A percentile compares a stretch with the other conserved stretches of the same genome.
phyloP scores from a whole-genome alignment of 2,329 filamentous ascomycete genomes.

The Cryoendolithus antarcticus region DNA sequence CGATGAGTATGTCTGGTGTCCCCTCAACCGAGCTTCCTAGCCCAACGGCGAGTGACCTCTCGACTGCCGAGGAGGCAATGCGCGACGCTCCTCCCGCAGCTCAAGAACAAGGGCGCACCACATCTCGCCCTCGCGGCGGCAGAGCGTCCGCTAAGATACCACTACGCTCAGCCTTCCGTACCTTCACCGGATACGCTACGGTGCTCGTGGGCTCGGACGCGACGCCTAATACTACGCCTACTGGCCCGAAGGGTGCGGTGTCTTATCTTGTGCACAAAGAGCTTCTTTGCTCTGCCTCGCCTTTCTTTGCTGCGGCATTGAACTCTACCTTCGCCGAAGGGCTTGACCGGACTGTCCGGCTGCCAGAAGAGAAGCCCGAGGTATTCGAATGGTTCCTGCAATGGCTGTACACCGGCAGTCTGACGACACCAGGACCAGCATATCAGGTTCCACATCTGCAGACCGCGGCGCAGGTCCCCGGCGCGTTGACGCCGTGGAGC shows the following conservation, averaged over 20 bases:
- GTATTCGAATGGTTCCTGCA: slow-evolving; percentile 39
- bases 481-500: slow-evolving; percentile 2
- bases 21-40: slow-evolving; percentile 18
- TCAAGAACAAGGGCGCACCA: not conserved
- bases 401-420: slow-evolving; percentile 37
- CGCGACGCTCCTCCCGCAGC: no score
- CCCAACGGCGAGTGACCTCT: slow-evolving; percentile 13
- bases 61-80: no score
- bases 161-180: slow-evolving; percentile 26
- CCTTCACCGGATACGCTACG: slow-evolving; percentile 29
- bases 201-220: slow-evolving; percentile 26
- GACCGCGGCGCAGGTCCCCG: slow-evolving; percentile 1
- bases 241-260: slow-evolving; percentile 14
- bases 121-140: slow-evolving; percentile 4
- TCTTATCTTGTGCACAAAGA: slow-evolving; percentile 37
- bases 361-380: slow-evolving; percentile 33
- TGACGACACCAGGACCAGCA: slow-evolving; percentile 14
- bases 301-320: slow-evolving; percentile 40
- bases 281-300: slow-evolving; percentile 33
- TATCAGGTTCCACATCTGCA: slow-evolving; percentile 5
- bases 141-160: slow-evolving; percentile 19
- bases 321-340: slow-evolving; percentile 36
- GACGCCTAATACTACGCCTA: slow-evolving; percentile 8
- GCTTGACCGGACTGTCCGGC: slow-evolving; percentile 27
- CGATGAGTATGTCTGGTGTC: slow-evolving; percentile 11